Conservation (phyloP, 2,329 filamentous ascomycete species). For the Aplosporella prunicola region DNA sequence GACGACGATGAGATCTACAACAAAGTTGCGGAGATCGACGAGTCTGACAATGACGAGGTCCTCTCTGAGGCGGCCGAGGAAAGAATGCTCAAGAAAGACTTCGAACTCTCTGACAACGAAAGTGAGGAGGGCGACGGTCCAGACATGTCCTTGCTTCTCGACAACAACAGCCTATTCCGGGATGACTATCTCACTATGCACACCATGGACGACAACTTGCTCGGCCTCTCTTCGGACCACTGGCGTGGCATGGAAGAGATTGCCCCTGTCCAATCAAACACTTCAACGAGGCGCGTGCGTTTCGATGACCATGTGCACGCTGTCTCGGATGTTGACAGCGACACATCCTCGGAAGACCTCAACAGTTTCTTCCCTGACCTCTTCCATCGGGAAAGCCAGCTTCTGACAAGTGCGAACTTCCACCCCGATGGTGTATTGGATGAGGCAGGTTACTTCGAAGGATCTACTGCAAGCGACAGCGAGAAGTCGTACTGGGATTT, state of each 20-base stretch:
- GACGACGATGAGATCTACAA: constrained; percentile 48
- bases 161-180: constrained; percentile 21
- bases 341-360: constrained; percentile 45
- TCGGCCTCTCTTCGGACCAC: constrained; percentile 1
- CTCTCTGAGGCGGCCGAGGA: constrained; percentile 74
- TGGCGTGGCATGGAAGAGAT: constrained; percentile 4
- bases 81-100: constrained; percentile 51
- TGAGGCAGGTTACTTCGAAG: constrained; percentile 39
- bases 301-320: constrained; percentile 55
- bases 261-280: constrained; percentile 3
- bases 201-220: constrained; percentile 5
- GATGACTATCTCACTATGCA: constrained; percentile 7
- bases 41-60: constrained; percentile 58
- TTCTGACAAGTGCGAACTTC: constrained; percentile 63
- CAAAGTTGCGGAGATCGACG: constrained; percentile 69
- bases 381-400: constrained; percentile 63
- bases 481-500: constrained; percentile 54
- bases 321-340: constrained; percentile 46
- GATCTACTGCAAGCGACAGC: constrained; percentile 23
- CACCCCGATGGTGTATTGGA: constrained; percentile 47
- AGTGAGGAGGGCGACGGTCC: constrained; percentile 9
- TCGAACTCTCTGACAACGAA: constrained; percentile 9
- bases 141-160: constrained; percentile 18
- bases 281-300: constrained; percentile 54
- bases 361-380: constrained; percentile 66